phyloP scores from a whole-genome alignment of 176 grass and related monocot species.

The Cenchrus purpureus region DNA sequence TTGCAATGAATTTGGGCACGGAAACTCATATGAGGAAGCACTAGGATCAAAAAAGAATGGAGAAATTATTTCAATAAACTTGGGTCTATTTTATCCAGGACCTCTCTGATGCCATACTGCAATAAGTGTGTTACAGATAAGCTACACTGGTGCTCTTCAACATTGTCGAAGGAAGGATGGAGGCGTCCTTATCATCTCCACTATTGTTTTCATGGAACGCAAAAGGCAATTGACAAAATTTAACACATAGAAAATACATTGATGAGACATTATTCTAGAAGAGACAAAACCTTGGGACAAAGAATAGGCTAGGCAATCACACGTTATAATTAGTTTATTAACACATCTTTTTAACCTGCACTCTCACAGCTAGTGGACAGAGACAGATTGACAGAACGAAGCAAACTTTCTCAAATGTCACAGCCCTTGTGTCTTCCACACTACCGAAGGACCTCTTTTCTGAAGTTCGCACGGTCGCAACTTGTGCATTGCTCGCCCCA shows the following conservation, averaged over 20 bases:
- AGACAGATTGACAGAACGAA: constrained; percentile 4
- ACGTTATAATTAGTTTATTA: constrained; percentile 1
- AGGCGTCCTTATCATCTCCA: neutral
- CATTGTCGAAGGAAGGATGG: neutral
- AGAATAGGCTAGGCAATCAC: neutral
- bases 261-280: neutral
- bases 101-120: neutral
- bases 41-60: neutral
- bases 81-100: neutral
- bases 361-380: neutral
- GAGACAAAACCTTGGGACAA: neutral
- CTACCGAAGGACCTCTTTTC: constrained; percentile 51
- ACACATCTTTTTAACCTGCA: neutral
- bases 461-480: constrained; percentile 44
- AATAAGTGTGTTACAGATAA: neutral
- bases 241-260: neutral
- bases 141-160: neutral
- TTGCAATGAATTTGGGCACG: neutral
- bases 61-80: neutral
- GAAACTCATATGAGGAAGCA: neutral
- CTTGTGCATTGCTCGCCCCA: constrained; percentile 60
- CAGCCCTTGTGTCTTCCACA: constrained; percentile 46
- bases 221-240: neutral
- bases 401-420: constrained; percentile 23
- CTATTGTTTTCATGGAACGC: neutral